Evolutionary conservation across 352 stramenopile genomes (phyloP).

Genomic region (Elongisporangium senticosum): DNA sequence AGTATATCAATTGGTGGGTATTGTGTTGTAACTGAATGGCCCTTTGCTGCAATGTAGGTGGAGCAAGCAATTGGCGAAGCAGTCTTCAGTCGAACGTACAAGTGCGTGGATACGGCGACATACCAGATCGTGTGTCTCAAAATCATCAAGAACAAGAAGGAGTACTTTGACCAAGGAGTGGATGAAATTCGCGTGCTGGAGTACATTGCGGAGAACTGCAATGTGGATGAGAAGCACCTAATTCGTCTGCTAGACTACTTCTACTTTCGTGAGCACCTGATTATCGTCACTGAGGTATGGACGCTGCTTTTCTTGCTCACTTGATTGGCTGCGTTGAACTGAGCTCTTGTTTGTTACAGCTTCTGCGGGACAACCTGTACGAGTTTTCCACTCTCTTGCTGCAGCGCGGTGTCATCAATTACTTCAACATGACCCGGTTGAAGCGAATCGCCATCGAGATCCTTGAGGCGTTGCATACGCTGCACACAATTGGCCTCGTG

Average conservation of each 20-base stretch:
- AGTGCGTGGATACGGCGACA: constrained; percentile 50
- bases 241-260: constrained; percentile 95
- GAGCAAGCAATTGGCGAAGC: constrained; percentile 72
- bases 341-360: constrained; percentile 29
- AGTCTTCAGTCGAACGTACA: constrained; percentile 82
- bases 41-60: constrained; percentile 26
- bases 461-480: constrained; percentile 81
- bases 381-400: constrained; percentile 92
- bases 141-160: constrained; percentile 99
- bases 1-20: neutral
- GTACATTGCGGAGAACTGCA: constrained; percentile 65
- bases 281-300: constrained; percentile 94
- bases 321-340: neutral
- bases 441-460: constrained; percentile 96
- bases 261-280: constrained; percentile 93
- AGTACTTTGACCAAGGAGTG: constrained; percentile 97
- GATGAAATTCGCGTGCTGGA: constrained; percentile 78
- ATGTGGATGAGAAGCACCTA: constrained; percentile 90
- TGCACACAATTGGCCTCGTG: constrained; percentile 91
- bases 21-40: constrained; percentile 1
- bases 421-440: constrained; percentile 92
- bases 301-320: neutral
- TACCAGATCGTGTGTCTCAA: constrained; percentile 93
- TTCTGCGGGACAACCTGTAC: constrained; percentile 97
- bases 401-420: constrained; percentile 80